Base-by-base conservation (phyloP, 331 rosid genomes). In the Rosa hybrid region DNA sequence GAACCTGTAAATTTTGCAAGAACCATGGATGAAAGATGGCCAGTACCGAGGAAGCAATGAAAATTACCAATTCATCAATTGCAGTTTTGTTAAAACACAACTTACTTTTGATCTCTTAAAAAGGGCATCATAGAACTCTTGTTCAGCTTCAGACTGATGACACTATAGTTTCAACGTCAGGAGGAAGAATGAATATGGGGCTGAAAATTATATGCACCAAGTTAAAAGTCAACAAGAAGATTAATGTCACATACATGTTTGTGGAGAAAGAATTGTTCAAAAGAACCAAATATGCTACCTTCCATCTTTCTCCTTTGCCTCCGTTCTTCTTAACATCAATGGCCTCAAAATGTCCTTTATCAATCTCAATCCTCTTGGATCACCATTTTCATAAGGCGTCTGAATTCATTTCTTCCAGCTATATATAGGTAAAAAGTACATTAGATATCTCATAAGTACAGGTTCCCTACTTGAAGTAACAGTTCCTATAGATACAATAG, bases 331-430 rank as follows among this genome's bases (percentile, higher is more conserved):
- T 84, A 92, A 77, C 96, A 94, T 92, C 56, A 92, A 27, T 38
- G 92, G 91, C 89, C 91, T 92, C 89, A 94, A 86, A 75, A 94
- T 89, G 82, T 92, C 96, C 84, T 92, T 94, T 80, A 94, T 88
- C 86, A 92, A 65, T 80, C 84, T 91, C 81, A 94, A 73, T 49
- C 93, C 94, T 82, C 92, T 88, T 54, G 90, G 90, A 82, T 94
- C 97, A 79, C 91, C 88, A 62, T 80, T 84, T 83, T 94, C 98
- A 49, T 86, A 90, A 56, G 98, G 98, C 79, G 77, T 90, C 86
- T 92, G 97, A 80, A 94, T 77, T 88, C 92, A 82, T 81, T 92
- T 94, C 70, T 81, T 84, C 92, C 97, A 94, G 93, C 97, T 94
- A 80, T 25, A 70, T 53, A 78, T 13, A 6, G 30, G 2, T 75